Conservation (phyloP, 768 basidiomycete species). For the Mycena venus region DNA sequence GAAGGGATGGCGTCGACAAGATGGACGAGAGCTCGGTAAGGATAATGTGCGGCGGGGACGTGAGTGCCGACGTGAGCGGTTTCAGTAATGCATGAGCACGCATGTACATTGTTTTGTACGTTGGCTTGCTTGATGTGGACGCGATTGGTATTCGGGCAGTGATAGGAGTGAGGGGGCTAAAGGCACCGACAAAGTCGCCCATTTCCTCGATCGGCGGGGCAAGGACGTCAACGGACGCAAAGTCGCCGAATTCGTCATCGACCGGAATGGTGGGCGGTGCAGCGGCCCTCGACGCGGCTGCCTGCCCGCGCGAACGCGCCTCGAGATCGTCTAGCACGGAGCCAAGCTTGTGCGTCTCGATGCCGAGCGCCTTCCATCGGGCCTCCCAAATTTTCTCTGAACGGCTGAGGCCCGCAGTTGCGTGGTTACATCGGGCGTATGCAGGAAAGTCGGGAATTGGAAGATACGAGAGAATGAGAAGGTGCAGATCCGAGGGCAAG, state of each 20-base stretch:
- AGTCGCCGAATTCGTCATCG: slow-evolving; percentile 94
- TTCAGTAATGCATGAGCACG: slow-evolving; percentile 76
- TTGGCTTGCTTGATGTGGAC: slow-evolving; percentile 49
- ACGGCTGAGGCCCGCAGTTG: slow-evolving; percentile 71
- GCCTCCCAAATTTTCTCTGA: slow-evolving; percentile 86
- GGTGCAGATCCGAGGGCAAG: slow-evolving; percentile 83
- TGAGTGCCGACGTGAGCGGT: slow-evolving; percentile 68
- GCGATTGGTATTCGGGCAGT: slow-evolving; percentile 31
- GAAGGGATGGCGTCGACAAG: slow-evolving; percentile 58
- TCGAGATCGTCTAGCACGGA: slow-evolving; percentile 74
- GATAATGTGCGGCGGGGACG: slow-evolving; percentile 75
- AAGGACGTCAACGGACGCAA: slow-evolving; percentile 64
- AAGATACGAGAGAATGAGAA: slow-evolving; percentile 78
- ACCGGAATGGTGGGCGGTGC: slow-evolving; percentile 74
- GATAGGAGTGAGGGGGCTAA: slow-evolving; percentile 38
- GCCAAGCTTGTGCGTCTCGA: slow-evolving; percentile 59
- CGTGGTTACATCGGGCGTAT: slow-evolving; percentile 77
- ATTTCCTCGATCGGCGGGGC: slow-evolving; percentile 55
- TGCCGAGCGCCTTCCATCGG: slow-evolving; percentile 74
- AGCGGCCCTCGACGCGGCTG: slow-evolving; percentile 52
- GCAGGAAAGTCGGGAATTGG: slow-evolving; percentile 86
- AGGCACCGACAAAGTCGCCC: slow-evolving; percentile 60
- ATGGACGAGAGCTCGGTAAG: slow-evolving; percentile 68
- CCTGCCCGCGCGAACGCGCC: slow-evolving; percentile 54
- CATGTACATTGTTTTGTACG: slow-evolving; percentile 70